Conservation (phyloP, 192 early-diverging fungal genomes). For the Mortierella antarctica region DNA sequence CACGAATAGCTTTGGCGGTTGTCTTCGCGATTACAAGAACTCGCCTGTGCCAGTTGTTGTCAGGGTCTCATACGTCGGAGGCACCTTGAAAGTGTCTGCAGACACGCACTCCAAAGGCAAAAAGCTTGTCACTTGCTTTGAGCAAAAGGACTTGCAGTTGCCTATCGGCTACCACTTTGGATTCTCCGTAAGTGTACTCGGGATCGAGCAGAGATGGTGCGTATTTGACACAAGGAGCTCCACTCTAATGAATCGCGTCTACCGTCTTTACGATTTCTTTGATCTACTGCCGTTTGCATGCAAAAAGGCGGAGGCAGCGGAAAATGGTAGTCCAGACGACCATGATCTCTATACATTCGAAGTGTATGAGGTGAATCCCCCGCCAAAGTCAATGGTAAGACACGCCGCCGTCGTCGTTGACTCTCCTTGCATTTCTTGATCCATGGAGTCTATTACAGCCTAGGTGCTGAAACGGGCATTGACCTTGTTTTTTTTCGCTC, state of each 20-base stretch:
- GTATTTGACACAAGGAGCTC: too few species aligned
- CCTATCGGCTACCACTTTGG: constrained; percentile 84
- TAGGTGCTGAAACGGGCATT: background rate
- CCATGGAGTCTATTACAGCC: background rate
- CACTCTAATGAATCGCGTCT: background rate
- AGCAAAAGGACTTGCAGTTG: constrained; percentile 60
- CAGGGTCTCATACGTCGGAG: constrained; percentile 68
- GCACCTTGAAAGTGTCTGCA: constrained; percentile 59
- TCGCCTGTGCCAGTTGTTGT: constrained; percentile 62
- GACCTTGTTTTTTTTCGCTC: background rate
- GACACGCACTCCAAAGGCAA: constrained; percentile 67
- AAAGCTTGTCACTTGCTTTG: constrained; percentile 68
- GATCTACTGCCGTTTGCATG: background rate
- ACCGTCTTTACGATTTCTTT: background rate
- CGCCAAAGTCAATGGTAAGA: constrained; percentile 32
- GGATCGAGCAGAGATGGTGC: background rate
- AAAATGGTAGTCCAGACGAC: constrained; percentile 68
- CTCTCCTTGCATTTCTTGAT: background rate
- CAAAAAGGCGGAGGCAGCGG: constrained; percentile 45
- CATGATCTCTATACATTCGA: constrained; percentile 80
- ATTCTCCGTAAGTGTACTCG: constrained; percentile 57
- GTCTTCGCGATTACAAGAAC: constrained; percentile 77
- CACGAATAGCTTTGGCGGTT: constrained; percentile 58
- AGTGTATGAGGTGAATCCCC: constrained; percentile 75
- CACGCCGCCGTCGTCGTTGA: background rate